Conservation (phyloP, 148 eudicot species). For the Silene latifolia region DNA sequence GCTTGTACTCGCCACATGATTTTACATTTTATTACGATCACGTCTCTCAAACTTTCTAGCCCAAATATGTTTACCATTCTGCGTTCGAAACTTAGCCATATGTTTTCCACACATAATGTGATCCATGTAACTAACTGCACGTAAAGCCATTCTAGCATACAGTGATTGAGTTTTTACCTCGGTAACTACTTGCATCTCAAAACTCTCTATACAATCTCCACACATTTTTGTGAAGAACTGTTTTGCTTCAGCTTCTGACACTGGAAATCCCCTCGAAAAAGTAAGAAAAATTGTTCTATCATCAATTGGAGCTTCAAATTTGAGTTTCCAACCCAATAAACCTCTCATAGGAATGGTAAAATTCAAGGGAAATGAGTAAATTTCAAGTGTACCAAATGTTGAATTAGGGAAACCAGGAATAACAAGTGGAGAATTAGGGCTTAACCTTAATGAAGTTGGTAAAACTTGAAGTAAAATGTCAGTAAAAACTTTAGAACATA, state of each 20-base stretch:
- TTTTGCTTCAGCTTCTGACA: conserved; percentile 24
- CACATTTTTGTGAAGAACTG: conserved; percentile 26
- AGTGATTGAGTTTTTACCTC: conserved; percentile 21
- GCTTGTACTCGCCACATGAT: not conserved
- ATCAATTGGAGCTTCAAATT: conserved; percentile 23
- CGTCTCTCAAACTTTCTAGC: conserved; percentile 36
- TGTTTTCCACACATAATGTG: conserved; percentile 27
- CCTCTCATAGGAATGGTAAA: not conserved
- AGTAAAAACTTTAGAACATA: conserved; percentile 33
- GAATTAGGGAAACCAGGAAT: conserved; percentile 28
- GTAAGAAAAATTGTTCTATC: conserved; percentile 40
- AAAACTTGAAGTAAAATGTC: conserved; percentile 34
- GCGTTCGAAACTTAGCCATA: conserved; percentile 24
- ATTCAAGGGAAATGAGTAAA: conserved; percentile 11
- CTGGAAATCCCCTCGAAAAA: conserved; percentile 39
- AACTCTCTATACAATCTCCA: conserved; percentile 33
- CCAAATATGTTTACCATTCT: conserved; percentile 42
- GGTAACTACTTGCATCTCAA: conserved; percentile 22
- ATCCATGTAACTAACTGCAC: conserved; percentile 20
- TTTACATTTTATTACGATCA: conserved; percentile 11
- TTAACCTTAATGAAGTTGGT: not conserved
- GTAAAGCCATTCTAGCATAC: conserved; percentile 30
- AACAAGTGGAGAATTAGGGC: not conserved
- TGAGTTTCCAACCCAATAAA: conserved; percentile 27
- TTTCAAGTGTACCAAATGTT: conserved; percentile 24